Conservation (phyloP, 495 filamentous ascomycete species). For the Talaromyces wortmannii region DNA sequence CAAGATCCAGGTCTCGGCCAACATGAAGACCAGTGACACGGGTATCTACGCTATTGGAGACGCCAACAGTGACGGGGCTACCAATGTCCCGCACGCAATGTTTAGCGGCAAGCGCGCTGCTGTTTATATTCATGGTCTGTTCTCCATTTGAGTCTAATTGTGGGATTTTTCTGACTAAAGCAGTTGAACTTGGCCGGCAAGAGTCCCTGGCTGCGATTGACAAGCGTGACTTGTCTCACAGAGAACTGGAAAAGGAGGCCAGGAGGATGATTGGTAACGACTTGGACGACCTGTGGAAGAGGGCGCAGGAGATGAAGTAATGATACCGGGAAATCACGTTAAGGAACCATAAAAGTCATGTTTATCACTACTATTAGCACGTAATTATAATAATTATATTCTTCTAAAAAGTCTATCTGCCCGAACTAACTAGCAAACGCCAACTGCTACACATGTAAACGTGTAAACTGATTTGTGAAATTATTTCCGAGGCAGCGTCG, state of each 20-base stretch:
- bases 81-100: slow-evolving; percentile 55
- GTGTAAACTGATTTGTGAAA: not conserved
- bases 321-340: not conserved
- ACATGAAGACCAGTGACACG: slow-evolving; percentile 38
- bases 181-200: slow-evolving; percentile 24
- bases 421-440: not conserved
- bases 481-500: not conserved
- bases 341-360: too few species aligned
- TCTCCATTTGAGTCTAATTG: not conserved
- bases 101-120: slow-evolving; percentile 50
- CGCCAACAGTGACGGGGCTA: slow-evolving; percentile 48
- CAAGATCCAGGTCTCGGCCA: slow-evolving; percentile 35
- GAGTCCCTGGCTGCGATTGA: slow-evolving; percentile 24
- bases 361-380: too few species aligned
- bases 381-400: too few species aligned
- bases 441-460: not conserved
- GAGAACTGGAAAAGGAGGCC: slow-evolving; percentile 23
- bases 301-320: slow-evolving; percentile 1
- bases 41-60: slow-evolving; percentile 52
- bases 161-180: not conserved
- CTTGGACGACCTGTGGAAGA: slow-evolving; percentile 19
- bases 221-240: slow-evolving; percentile 18
- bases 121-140: slow-evolving; percentile 46
- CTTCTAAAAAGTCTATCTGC: too few species aligned
- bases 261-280: slow-evolving; percentile 22